phyloP scores from a whole-genome alignment of 2,329 filamentous ascomycete species.

The Capronia coronata region DNA sequence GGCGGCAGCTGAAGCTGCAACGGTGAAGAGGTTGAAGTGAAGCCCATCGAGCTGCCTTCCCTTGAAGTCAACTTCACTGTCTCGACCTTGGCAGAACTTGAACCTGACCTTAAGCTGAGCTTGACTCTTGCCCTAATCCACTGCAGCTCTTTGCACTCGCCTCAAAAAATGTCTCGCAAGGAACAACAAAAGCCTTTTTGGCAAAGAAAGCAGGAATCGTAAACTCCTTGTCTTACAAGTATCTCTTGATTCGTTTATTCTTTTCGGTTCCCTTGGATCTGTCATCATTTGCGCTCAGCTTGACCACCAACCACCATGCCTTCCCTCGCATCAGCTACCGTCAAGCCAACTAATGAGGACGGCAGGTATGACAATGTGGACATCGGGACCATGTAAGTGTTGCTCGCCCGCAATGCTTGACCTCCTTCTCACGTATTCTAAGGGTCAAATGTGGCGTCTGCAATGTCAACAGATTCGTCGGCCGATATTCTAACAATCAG shows the following conservation, averaged over 20 bases:
- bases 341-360: not conserved
- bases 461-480: conserved; percentile 35
- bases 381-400: conserved; percentile 11
- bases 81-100: not conserved
- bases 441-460: conserved; percentile 47
- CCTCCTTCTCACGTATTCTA: conserved; percentile 1
- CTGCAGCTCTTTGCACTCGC: not conserved
- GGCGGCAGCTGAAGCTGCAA: no score
- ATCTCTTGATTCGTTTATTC: not conserved
- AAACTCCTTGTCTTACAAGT: conserved; percentile 6
- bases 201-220: conserved; percentile 19
- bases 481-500: conserved; percentile 45
- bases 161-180: conserved; percentile 12
- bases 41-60: not conserved
- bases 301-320: not conserved
- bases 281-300: not conserved
- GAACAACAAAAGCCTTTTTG: conserved; percentile 11
- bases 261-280: not conserved
- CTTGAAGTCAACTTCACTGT: not conserved
- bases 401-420: not conserved
- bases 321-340: not conserved
- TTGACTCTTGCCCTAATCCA: no score
- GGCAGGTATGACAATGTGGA: conserved; percentile 15
- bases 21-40: not conserved
- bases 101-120: no score